phyloP scores from a whole-genome alignment of 192 early-diverging fungal species.

The Phlyctochytrium planicorne region DNA sequence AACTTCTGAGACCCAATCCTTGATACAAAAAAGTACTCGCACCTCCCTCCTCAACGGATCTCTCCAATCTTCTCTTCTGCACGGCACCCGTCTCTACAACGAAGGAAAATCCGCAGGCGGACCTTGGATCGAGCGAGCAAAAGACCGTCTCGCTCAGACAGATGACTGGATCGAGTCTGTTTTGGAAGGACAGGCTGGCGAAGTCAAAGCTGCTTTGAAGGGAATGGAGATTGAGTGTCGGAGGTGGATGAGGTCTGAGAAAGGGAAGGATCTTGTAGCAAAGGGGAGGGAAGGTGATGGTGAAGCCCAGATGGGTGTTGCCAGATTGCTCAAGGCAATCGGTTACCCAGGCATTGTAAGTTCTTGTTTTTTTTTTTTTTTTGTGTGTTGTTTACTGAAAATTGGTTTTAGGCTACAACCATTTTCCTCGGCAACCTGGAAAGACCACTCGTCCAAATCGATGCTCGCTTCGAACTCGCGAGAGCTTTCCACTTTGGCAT shows the following conservation, averaged over 20 bases:
- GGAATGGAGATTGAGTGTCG: neutral
- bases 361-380: neutral
- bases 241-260: neutral
- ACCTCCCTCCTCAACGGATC: neutral
- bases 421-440: conserved; percentile 3
- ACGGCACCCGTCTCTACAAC: neutral
- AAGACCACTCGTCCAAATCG: neutral
- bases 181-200: too few relatives aligned
- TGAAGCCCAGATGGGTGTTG: neutral
- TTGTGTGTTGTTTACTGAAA: neutral
- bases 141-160: neutral
- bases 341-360: neutral
- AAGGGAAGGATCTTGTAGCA: neutral
- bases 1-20: neutral
- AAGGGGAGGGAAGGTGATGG: neutral
- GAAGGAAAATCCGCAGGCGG: neutral
- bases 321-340: neutral
- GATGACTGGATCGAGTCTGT: neutral
- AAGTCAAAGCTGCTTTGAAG: neutral
- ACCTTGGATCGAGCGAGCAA: conserved; percentile 2
- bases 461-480: neutral
- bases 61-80: neutral
- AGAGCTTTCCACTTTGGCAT: conserved; percentile 2
- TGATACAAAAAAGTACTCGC: neutral
- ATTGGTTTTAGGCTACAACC: neutral